Evolutionary conservation across 805 yeast genomes (phyloP).

Genomic region (Saccharomycopsis guyanensis): DNA sequence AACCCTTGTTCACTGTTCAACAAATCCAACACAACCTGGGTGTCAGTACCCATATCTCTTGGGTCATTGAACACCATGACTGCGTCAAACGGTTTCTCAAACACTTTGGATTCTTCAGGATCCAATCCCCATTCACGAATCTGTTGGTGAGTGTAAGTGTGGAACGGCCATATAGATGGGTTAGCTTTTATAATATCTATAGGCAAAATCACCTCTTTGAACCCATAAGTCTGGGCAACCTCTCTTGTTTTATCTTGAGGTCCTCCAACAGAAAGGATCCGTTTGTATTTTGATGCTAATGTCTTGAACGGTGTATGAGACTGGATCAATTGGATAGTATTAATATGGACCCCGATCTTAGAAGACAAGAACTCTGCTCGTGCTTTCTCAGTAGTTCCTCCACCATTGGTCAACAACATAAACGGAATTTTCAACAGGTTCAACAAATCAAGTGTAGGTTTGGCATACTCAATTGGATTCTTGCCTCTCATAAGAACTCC

Average conservation of each 20-base stretch:
- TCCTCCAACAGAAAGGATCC: conserved; percentile 84
- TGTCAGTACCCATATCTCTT: conserved; percentile 78
- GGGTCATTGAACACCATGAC: conserved; percentile 84
- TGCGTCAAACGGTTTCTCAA: conserved; percentile 52
- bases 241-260: conserved; percentile 57
- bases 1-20: conserved; percentile 56
- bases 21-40: conserved; percentile 69
- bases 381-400: conserved; percentile 64
- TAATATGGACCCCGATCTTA: conserved; percentile 30
- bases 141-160: conserved; percentile 42
- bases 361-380: conserved; percentile 35
- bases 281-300: conserved; percentile 39
- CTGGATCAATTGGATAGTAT: conserved; percentile 64
- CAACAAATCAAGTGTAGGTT: conserved; percentile 48
- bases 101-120: conserved; percentile 26
- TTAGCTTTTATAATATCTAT: conserved; percentile 58
- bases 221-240: conserved; percentile 75
- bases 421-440: conserved; percentile 57
- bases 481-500: conserved; percentile 80
- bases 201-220: conserved; percentile 63
- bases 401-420: conserved; percentile 85
- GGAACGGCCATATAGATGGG: conserved; percentile 62
- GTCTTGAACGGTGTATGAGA: conserved; percentile 82
- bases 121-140: conserved; percentile 34
- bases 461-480: conserved; percentile 58